Base-by-base conservation (phyloP, 257 asterid genomes). In the Gentiana macrophylla region DNA sequence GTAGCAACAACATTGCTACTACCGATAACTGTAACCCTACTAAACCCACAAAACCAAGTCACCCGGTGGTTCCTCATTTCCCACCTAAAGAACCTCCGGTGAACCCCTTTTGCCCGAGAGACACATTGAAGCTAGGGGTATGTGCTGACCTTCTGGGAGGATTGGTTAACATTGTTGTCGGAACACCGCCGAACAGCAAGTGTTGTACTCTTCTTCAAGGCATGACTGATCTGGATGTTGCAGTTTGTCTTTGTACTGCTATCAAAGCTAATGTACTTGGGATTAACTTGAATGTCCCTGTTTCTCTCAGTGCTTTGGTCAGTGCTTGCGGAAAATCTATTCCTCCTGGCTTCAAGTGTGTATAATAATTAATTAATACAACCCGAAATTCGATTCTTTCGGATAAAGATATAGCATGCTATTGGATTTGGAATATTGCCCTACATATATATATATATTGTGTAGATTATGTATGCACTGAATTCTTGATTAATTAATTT, bases 181-280 rank as follows among this genome's bases (percentile, higher is more conserved):
- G 96, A 8, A 59, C 89, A 0, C 89, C 89, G 0, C 80, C 94
- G 2, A 74, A 77, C 0, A 47, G 56, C 47, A 67, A 74, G 49
- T 87, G 96, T 65, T 87, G 96, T 15, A 73, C 92, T 0, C 4
- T 84, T 43, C 93, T 87, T 0, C 63, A 80, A 50, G 96, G 96
- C 10, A 57, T 87, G 74, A 79, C 79, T 0, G 84, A 84, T 67
- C 56, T 86, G 73, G 96, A 90, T 76, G 96, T 57, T 48, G 98
- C 96, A 0, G 94, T 77, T 37, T 87, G 96, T 68, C 93, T 87
- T 34, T 87, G 96, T 77, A 87, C 96, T 1, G 96, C 78, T 43
- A 63, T 84, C 1, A 87, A 84, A 77, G 93, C 93, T 2, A 82
- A 77, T 8, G 84, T 84, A 32, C 86, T 90, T 0, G 96, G 98